Percentiles rank a stretch among this genome's conserved stretches.
Conservation (phyloP, 2,329 filamentous ascomycete species). For the Neospermospora avenae region DNA sequence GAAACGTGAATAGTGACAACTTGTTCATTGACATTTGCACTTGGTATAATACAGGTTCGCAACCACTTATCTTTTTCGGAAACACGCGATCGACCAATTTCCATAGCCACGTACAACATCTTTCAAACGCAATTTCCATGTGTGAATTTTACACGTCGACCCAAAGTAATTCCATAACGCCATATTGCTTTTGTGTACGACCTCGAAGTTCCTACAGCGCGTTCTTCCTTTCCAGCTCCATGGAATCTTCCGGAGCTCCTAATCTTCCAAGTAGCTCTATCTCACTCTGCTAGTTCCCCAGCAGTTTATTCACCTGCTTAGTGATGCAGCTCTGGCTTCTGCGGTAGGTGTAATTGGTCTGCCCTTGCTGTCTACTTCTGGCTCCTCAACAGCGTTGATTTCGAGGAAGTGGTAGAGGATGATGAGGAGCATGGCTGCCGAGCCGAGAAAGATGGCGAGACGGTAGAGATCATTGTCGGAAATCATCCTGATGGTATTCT, state of each 20-base stretch:
- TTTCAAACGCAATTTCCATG: not conserved
- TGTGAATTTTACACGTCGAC: not conserved
- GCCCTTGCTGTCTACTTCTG: constrained; percentile 23
- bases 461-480: constrained; percentile 88
- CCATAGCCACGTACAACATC: not conserved
- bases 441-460: constrained; percentile 90
- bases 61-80: not conserved
- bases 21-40: not conserved
- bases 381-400: constrained; percentile 71
- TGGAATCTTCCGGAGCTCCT: not conserved
- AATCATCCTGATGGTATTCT: constrained; percentile 68
- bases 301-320: constrained; percentile 15
- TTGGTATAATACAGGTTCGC: constrained; percentile 1
- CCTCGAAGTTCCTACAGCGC: not conserved
- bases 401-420: constrained; percentile 96
- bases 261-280: not conserved
- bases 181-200: not conserved
- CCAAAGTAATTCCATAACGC: constrained; percentile 1
- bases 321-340: constrained; percentile 21
- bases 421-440: constrained; percentile 84
- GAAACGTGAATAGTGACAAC: not conserved
- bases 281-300: not conserved
- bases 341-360: constrained; percentile 11
- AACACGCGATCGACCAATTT: not conserved
- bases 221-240: not conserved